Percentiles rank a stretch among this genome's conserved stretches.
Conservation (phyloP, 2,329 filamentous ascomycete genomes). For the Trichoderma koningiopsis region DNA sequence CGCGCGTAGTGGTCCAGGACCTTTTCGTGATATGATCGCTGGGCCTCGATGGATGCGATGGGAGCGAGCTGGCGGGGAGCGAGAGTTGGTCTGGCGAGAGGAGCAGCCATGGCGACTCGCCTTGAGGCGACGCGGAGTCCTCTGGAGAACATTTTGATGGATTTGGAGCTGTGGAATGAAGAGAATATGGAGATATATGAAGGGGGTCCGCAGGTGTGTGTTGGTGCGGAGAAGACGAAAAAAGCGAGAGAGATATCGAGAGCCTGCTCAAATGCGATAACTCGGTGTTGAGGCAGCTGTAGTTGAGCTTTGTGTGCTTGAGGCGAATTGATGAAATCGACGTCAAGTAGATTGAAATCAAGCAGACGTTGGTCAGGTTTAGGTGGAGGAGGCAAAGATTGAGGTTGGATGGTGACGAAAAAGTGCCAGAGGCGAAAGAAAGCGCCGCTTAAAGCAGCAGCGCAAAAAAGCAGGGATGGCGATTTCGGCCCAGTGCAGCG, state of each 20-base stretch:
- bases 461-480: conserved; percentile 23
- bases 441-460: conserved; percentile 5
- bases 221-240: conserved; percentile 2
- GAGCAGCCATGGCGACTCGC: conserved; percentile 46
- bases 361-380: neutral
- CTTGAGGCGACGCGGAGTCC: conserved; percentile 48
- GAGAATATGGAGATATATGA: neutral
- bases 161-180: neutral
- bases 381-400: neutral
- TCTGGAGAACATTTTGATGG: conserved; percentile 49
- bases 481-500: conserved; percentile 26
- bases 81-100: conserved; percentile 43
- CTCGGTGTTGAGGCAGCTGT: neutral
- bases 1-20: conserved; percentile 55
- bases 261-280: conserved; percentile 6
- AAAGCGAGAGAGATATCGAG: neutral
- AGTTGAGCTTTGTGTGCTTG: neutral
- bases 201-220: neutral
- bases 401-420: conserved; percentile 1
- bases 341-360: neutral
- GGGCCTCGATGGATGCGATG: conserved; percentile 44
- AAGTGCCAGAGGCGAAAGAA: neutral
- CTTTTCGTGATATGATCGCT: conserved; percentile 56
- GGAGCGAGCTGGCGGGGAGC: conserved; percentile 45
- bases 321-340: neutral